Evolutionary conservation across 202 grass and related monocot species (phyloP).

Genomic region (Setaria italica): DNA sequence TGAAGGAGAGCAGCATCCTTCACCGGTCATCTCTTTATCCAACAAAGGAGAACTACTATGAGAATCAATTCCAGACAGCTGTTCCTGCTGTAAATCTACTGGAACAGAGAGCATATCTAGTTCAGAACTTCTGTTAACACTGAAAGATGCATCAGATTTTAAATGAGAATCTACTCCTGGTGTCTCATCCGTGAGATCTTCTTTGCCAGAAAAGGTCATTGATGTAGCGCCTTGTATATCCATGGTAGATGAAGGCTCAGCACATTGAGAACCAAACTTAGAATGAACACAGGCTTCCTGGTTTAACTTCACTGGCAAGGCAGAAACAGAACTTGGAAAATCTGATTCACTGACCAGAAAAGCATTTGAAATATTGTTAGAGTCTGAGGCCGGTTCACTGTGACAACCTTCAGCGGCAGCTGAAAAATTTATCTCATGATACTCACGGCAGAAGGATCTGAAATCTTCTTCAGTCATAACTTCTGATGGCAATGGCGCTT

Average conservation of each 20-base stretch:
- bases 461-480: constrained; percentile 57
- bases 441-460: constrained; percentile 54
- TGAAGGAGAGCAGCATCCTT: constrained; percentile 42
- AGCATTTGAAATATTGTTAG: constrained; percentile 28
- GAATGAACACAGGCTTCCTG: constrained; percentile 43
- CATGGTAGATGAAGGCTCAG: constrained; percentile 36
- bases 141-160: constrained; percentile 35
- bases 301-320: constrained; percentile 29
- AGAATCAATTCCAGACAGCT: constrained; percentile 35
- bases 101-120: constrained; percentile 38
- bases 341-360: constrained; percentile 50
- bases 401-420: constrained; percentile 31
- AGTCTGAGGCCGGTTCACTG: constrained; percentile 52
- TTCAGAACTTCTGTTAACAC: constrained; percentile 51
- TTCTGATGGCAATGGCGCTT: constrained; percentile 59
- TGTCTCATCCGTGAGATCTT: constrained; percentile 28
- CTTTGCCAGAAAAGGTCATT: constrained; percentile 23
- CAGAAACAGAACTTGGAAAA: constrained; percentile 7
- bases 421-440: constrained; percentile 58
- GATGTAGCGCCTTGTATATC: constrained; percentile 30
- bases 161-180: constrained; percentile 40
- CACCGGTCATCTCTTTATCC: constrained; percentile 27
- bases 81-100: constrained; percentile 45
- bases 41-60: constrained; percentile 19
- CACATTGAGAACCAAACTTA: constrained; percentile 36